These are phyloP conservation scores for Candida endomychidarum DNA, from an alignment of 805 yeast genomes.

Conservation along the genomic window DNA sequence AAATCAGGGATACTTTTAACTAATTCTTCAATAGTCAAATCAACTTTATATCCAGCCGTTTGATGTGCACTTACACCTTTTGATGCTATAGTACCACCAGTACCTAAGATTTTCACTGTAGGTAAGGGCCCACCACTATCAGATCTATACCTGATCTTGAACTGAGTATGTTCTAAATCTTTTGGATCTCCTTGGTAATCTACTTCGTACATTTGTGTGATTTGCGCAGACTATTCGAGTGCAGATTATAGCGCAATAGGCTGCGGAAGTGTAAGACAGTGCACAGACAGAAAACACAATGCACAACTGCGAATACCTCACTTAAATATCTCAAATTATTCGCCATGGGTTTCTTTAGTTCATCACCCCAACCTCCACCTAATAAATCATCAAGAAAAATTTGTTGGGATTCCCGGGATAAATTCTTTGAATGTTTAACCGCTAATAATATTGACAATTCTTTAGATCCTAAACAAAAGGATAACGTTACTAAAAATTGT, in stretches of 20 bases:
- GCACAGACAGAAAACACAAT: too few relatives aligned
- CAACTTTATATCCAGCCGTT: conserved; percentile 46
- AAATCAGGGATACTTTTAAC: conserved; percentile 57
- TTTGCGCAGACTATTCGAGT: too few relatives aligned
- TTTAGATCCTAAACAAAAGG: conserved; percentile 50
- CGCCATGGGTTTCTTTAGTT: conserved; percentile 7
- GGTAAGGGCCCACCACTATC: conserved; percentile 31
- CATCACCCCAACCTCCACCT: conserved; percentile 36
- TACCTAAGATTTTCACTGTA: conserved; percentile 40
- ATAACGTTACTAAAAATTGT: conserved; percentile 56
- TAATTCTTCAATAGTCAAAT: conserved; percentile 47
- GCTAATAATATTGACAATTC: conserved; percentile 68
- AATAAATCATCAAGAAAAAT: conserved; percentile 65
- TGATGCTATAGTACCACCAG: conserved; percentile 49
- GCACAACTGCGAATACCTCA: too few relatives aligned
- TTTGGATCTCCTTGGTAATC: conserved; percentile 15
- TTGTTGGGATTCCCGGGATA: conserved; percentile 92
- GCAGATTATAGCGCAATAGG: too few relatives aligned
- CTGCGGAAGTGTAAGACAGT: too few relatives aligned
- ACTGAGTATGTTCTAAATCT: conserved; percentile 32
- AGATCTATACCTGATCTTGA: conserved; percentile 35
- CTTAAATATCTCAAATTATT: neutral
- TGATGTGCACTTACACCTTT: conserved; percentile 39
- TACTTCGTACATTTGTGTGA: conserved; percentile 6
- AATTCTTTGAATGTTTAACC: conserved; percentile 73